These are phyloP conservation scores for Jasminum sambac DNA, from an alignment of 257 asterid genomes.

Conservation along the genomic window DNA sequence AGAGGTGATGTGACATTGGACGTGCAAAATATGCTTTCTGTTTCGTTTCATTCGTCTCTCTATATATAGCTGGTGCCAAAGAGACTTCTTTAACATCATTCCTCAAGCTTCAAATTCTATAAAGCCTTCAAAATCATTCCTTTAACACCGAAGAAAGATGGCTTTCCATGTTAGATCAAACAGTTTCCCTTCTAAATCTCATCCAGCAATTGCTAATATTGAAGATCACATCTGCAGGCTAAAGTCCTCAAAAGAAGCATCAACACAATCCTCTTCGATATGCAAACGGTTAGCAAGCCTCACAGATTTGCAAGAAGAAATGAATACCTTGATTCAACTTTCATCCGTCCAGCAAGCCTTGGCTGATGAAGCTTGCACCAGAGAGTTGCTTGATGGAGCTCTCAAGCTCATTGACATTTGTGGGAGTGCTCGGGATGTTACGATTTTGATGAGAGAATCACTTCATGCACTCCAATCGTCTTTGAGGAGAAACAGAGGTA, in stretches of 20 bases:
- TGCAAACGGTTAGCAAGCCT: slow-evolving; percentile 32
- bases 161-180: slow-evolving; percentile 32
- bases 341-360: slow-evolving; percentile 31
- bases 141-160: slow-evolving; percentile 24
- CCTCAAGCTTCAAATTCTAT: background rate
- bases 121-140: background rate
- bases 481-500: slow-evolving; percentile 21
- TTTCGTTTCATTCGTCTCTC: background rate
- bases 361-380: slow-evolving; percentile 15
- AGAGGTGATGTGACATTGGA: background rate
- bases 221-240: slow-evolving; percentile 31
- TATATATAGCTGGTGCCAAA: background rate
- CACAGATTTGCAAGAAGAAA: background rate
- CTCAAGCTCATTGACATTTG: slow-evolving; percentile 25
- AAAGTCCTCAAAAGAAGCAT: slow-evolving; percentile 21
- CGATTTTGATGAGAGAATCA: slow-evolving; percentile 13
- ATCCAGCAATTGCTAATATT: slow-evolving; percentile 26
- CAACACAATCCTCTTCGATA: slow-evolving; percentile 23
- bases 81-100: background rate
- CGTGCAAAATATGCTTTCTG: background rate
- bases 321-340: slow-evolving; percentile 26
- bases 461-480: slow-evolving; percentile 27
- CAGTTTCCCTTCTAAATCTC: slow-evolving; percentile 38
- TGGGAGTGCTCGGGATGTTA: slow-evolving; percentile 18
- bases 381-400: slow-evolving; percentile 32